Evolutionary conservation across 2,329 filamentous ascomycete species (phyloP).

Genomic region (Dothistroma septosporum): DNA sequence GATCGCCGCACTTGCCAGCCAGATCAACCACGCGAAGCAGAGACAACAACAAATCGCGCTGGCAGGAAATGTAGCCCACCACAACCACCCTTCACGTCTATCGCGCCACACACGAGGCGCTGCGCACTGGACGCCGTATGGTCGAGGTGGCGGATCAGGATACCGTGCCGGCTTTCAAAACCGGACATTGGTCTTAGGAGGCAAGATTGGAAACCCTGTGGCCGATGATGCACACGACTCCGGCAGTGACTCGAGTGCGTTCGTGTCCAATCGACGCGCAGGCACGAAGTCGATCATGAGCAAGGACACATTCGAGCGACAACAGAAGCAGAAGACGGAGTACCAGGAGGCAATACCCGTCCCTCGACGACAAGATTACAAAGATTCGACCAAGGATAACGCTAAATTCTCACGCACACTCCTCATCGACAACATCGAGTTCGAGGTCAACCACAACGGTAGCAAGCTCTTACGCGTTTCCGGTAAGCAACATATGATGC

Average conservation of each 20-base stretch:
- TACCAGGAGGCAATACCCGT: background rate
- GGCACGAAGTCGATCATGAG: conserved; percentile 77
- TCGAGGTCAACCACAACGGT: conserved; percentile 68
- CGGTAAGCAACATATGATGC: conserved; percentile 51
- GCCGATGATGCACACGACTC: conserved; percentile 5
- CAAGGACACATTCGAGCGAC: conserved; percentile 70
- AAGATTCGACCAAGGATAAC: background rate
- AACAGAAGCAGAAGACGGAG: conserved; percentile 58
- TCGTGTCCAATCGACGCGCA: conserved; percentile 69
- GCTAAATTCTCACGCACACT: conserved; percentile 52
- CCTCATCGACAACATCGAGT: conserved; percentile 66
- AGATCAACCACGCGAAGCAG: conserved; percentile 33
- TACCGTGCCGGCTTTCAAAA: conserved; percentile 47
- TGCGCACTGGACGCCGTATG: conserved; percentile 28
- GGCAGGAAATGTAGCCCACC: background rate
- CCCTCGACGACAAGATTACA: background rate
- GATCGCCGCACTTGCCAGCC: conserved; percentile 30
- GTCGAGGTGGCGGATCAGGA: conserved; percentile 18
- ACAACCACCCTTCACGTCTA: background rate
- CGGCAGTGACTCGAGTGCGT: conserved; percentile 41
- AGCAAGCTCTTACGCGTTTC: conserved; percentile 74
- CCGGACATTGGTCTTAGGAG: conserved; percentile 54
- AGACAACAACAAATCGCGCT: conserved; percentile 21
- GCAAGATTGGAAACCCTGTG: conserved; percentile 8
- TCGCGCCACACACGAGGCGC: conserved; percentile 5